Base-by-base conservation (phyloP, 306 rosid species). In the Medicago ruthenica region DNA sequence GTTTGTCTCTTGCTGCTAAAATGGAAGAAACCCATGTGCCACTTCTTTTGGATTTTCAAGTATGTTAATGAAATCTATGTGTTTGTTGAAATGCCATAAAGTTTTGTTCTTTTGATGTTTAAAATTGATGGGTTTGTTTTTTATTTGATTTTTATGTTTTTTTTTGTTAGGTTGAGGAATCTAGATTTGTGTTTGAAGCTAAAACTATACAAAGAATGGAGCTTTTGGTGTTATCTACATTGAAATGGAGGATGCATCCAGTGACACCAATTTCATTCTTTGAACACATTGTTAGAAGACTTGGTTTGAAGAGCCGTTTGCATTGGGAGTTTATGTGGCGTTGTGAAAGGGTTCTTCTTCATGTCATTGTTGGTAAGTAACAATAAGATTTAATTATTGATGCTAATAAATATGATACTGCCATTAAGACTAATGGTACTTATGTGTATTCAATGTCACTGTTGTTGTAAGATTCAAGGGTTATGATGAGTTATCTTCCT, bases 181-280 rank as follows among this genome's bases (percentile, higher is more conserved):
- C 97, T 2, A 92, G 86, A 74, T 92, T 77, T 45, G 81, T 90
- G 62, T 95, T 95, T 79, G 96, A 90, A 66, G 93, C 96, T 2
- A 95, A 88, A 80, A 90, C 93, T 55, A 84, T 95, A 34, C 93
- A 87, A 74, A 90, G 97, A 92, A 95, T 95, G 98, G 98, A 95
- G 86, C 96, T 95, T 74, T 71, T 95, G 64, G 96, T 95, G 78
- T 82, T 92, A 50, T 87, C 97, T 4, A 87, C 98, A 67, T 96
- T 95, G 41, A 71, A 86, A 71, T 95, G 98, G 98, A 89, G 89
- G 92, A 87, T 90, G 97, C 87, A 87, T 82, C 98, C 93, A 5
- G 92, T 95, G 66, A 95, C 97, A 67, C 96, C 98, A 22, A 87
- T 87, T 81, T 90, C 97, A 11, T 95, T 87, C 91, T 92, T 92